Conservation (phyloP, 1,139 yeast species). For the Protomyces inouyei region DNA sequence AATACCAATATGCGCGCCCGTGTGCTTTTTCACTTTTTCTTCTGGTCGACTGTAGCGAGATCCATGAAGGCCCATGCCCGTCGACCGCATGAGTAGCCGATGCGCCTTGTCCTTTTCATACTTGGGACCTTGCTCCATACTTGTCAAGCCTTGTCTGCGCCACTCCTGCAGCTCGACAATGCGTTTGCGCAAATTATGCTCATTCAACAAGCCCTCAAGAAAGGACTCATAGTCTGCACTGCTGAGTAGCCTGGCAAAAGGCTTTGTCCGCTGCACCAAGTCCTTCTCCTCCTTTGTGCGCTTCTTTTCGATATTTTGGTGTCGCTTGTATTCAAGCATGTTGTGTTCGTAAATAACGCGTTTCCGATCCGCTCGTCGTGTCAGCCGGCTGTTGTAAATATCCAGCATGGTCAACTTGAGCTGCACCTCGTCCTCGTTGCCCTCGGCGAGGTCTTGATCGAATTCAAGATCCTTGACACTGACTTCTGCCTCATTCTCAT, state of each 20-base stretch:
- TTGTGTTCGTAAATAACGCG: slow-evolving; percentile 70
- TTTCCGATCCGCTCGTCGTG: slow-evolving; percentile 89
- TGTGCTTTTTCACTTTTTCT: slow-evolving; percentile 5
- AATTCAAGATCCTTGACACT: slow-evolving; percentile 92
- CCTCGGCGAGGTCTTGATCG: slow-evolving; percentile 66
- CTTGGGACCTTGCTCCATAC: slow-evolving; percentile 74
- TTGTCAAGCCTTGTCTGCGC: slow-evolving; percentile 82
- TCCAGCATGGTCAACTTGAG: slow-evolving; percentile 80
- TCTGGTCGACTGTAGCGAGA: slow-evolving; percentile 5
- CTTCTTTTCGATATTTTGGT: slow-evolving; percentile 68
- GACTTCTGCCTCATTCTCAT: slow-evolving; percentile 93
- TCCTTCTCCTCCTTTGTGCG: slow-evolving; percentile 89
- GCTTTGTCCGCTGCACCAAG: slow-evolving; percentile 63
- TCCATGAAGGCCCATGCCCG: background rate
- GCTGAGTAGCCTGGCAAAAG: slow-evolving; percentile 74
- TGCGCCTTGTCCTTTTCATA: slow-evolving; percentile 80
- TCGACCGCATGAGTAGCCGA: slow-evolving; percentile 31
- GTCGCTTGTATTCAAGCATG: slow-evolving; percentile 77
- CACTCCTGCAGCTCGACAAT: slow-evolving; percentile 89
- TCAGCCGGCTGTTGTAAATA: slow-evolving; percentile 81
- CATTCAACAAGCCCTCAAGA: slow-evolving; percentile 65
- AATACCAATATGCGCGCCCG: slow-evolving; percentile 50
- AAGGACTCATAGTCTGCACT: slow-evolving; percentile 75
- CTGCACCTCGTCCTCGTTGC: slow-evolving; percentile 78
- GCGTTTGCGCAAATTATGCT: slow-evolving; percentile 70